Base-by-base conservation (phyloP, 768 basidiomycete species). In the Russula abietina region DNA sequence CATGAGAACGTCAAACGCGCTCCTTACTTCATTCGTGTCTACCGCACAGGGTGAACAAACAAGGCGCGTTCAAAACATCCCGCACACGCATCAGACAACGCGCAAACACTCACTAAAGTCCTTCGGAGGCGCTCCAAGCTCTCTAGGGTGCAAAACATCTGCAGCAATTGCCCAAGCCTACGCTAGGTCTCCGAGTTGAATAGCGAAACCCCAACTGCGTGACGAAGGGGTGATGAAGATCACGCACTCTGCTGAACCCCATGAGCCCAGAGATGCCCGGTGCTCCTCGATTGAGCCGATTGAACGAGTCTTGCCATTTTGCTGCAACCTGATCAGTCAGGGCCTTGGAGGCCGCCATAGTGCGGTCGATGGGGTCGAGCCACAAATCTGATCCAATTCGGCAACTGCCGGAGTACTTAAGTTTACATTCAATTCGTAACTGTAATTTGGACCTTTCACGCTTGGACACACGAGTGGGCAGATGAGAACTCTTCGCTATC, bases 231-330 rank as follows among this genome's bases (percentile, higher is more conserved):
- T 4, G 16, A 36, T 2, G 2, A 28, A 2, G 43, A 14, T 10
- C 1, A 57, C 55, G 49, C 60, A 84, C 86, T 72, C 83, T 77
- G 65, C 84, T 86, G 69, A 84, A 87, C 10, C 74, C 73, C 72
- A 88, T 75, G 19, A 88, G 76, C 10, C 87, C 87, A 11, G 83
- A 75, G 60, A 88, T 86, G 10, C 86, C 87, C 41, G 79, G 80
- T 39, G 82, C 77, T 16, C 75, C 72, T 32, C 79, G 76, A 69
- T 88, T 88, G 53, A 88, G 75, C 17, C 84, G 80, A n/a, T 77
- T 73, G 70, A 88, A 88, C 2, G 84, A 78, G 22, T 87, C 84
- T 64, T 86, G 83, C 86, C 87, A 88, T 75, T 87, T 86, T 3
- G 84, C 75, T 19, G 82, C 80, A 10, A 88, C 84, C 70, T 88